phyloP scores from a whole-genome alignment of 352 stramenopile genomes.

The Blastocystis sp. region DNA sequence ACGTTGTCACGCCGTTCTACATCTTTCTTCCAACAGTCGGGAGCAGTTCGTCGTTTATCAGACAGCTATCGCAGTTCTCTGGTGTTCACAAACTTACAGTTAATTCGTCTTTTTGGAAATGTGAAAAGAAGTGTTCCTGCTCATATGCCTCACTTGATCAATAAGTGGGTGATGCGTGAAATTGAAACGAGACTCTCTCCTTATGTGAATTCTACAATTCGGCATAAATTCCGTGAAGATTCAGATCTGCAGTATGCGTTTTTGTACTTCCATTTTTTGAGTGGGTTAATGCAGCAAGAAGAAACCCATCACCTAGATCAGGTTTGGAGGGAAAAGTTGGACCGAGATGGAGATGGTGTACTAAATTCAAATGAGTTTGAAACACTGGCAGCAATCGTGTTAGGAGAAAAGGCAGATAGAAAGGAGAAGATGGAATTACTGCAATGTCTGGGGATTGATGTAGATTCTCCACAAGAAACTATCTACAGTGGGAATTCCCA shows the following conservation, averaged over 20 bases:
- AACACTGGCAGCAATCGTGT: conserved; percentile 74
- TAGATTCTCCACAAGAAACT: not conserved
- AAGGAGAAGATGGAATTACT: not conserved
- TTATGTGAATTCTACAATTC: conserved; percentile 1
- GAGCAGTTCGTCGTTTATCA: conserved; percentile 8
- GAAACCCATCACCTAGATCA: conserved; percentile 68
- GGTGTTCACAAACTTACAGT: conserved; percentile 82
- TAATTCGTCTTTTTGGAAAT: conserved; percentile 79
- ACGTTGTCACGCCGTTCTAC: not conserved
- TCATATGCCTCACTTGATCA: conserved; percentile 87
- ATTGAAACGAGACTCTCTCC: conserved; percentile 71
- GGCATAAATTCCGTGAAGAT: conserved; percentile 78
- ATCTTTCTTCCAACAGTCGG: not conserved
- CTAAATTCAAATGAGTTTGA: conserved; percentile 80
- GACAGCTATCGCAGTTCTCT: conserved; percentile 85
- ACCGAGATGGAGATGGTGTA: conserved; percentile 79
- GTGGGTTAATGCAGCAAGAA: conserved; percentile 73
- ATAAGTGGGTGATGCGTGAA: conserved; percentile 76
- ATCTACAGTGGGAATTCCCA: not conserved
- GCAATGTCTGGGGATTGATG: not conserved
- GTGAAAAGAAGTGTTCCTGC: conserved; percentile 71
- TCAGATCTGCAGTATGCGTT: conserved; percentile 90
- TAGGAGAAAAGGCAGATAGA: conserved; percentile 28
- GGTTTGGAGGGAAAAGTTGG: conserved; percentile 78
- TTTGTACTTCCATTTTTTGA: conserved; percentile 86